Conservation (phyloP, 331 rosid genomes). For the Quercus lobata region DNA sequence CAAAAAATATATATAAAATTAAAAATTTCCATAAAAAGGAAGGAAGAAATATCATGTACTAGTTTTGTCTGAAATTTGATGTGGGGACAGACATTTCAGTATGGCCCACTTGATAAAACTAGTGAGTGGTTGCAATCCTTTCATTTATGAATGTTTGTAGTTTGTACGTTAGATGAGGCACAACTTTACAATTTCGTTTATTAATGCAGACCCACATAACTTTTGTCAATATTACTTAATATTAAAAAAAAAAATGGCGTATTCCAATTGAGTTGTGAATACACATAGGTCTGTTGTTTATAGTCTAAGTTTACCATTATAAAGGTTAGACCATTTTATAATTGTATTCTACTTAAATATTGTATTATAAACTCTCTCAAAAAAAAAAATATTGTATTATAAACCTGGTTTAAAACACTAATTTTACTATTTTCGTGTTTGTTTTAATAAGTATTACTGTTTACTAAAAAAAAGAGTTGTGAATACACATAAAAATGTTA, state of each 20-base stretch:
- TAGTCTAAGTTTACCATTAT: fast-evolving
- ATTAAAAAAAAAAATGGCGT: too few species aligned
- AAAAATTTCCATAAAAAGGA: not conserved
- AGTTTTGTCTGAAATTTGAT: slow-evolving; percentile 9
- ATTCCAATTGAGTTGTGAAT: too few species aligned
- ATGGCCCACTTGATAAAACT: slow-evolving; percentile 18
- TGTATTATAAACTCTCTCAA: too few species aligned
- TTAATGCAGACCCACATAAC: not conserved
- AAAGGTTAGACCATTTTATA: too few species aligned
- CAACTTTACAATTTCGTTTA: not conserved
- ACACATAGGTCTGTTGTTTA: too few species aligned
- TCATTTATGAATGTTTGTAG: not conserved
- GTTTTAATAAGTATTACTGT: too few species aligned
- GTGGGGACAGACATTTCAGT: slow-evolving; percentile 5
- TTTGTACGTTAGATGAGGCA: not conserved
- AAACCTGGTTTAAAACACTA: too few species aligned
- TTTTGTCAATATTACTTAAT: not conserved
- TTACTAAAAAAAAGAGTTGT: too few species aligned
- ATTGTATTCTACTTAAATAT: fast-evolving
- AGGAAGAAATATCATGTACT: not conserved
- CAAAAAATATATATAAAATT: too few species aligned
- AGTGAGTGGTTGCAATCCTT: not conserved
- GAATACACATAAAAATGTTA: too few species aligned
- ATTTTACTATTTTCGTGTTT: too few species aligned
- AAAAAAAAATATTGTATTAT: too few species aligned